phyloP scores from a whole-genome alignment of 129 eudicot genomes.

The Sambucus nigra region DNA sequence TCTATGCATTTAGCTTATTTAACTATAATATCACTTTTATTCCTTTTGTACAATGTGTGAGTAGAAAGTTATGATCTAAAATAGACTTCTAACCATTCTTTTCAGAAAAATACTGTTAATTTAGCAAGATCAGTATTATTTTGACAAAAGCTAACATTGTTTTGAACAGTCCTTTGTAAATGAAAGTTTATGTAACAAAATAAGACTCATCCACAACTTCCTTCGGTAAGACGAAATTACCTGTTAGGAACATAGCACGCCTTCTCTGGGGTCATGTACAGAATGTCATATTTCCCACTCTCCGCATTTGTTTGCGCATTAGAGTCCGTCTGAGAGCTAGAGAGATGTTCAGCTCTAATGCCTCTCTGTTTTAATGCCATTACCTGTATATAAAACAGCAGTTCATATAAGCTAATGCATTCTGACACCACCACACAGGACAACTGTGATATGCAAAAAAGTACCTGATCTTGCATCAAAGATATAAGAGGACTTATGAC shows the following conservation, averaged over 20 bases:
- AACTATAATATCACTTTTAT: too few species aligned
- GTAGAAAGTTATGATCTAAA: too few species aligned
- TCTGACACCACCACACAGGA: too few species aligned
- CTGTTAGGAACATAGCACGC: slow-evolving; percentile 59
- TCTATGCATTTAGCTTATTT: too few species aligned
- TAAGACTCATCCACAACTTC: not conserved
- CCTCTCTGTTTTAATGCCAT: slow-evolving; percentile 92
- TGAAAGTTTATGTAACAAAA: too few species aligned
- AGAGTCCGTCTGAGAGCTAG: slow-evolving; percentile 61
- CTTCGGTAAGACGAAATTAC: slow-evolving; percentile 18
- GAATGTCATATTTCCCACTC: slow-evolving; percentile 49
- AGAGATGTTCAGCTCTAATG: slow-evolving; percentile 66
- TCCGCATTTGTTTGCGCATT: slow-evolving; percentile 57
- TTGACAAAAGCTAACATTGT: too few species aligned
- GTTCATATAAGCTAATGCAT: not conserved
- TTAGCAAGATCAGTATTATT: too few species aligned
- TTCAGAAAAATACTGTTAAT: too few species aligned
- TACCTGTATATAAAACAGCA: slow-evolving; percentile 36
- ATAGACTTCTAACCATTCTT: too few species aligned
- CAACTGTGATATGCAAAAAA: not conserved
- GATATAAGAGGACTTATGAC: slow-evolving; percentile 89
- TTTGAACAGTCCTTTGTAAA: too few species aligned
- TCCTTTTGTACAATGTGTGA: too few species aligned
- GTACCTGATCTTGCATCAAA: slow-evolving; percentile 95
- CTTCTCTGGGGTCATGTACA: slow-evolving; percentile 92